A percentile compares a stretch with the other conserved stretches of the same genome.
Evolutionary conservation across 306 rosid genomes (phyloP).

Genomic region (Vicia sativa): DNA sequence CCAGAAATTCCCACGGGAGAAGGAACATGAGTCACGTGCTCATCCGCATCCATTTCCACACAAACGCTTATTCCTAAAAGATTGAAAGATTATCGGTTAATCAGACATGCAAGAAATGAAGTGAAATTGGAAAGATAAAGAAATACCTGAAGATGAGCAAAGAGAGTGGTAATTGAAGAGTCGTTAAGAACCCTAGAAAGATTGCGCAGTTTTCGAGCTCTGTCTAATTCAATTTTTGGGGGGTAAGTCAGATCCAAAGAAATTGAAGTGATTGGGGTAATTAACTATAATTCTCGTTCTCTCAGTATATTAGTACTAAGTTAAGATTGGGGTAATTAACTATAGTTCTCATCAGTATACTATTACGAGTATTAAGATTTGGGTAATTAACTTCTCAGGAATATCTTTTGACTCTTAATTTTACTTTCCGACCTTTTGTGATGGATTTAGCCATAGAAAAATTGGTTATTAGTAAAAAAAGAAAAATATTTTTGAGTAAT

Average conservation of each 20-base stretch:
- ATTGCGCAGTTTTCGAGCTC: neutral
- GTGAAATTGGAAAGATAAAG: neutral
- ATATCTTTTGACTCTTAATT: too few relatives aligned
- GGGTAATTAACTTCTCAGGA: too few relatives aligned
- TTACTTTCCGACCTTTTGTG: too few relatives aligned
- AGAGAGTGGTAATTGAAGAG: neutral
- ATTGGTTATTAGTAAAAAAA: too few relatives aligned
- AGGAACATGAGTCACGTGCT: slow-evolving; percentile 42
- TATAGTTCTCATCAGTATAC: too few relatives aligned
- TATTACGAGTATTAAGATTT: too few relatives aligned
- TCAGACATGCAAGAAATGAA: neutral
- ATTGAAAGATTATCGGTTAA: slow-evolving; percentile 13
- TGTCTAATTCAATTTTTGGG: neutral
- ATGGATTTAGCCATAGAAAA: too few relatives aligned
- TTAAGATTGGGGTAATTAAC: too few relatives aligned
- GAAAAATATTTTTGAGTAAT: too few relatives aligned
- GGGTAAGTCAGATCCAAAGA: neutral
- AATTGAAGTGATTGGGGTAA: too few relatives aligned
- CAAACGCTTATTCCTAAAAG: slow-evolving; percentile 29
- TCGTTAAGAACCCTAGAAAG: neutral
- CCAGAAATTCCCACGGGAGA: slow-evolving; percentile 40
- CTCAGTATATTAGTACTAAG: too few relatives aligned
- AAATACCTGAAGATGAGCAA: neutral
- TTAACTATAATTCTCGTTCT: too few relatives aligned
- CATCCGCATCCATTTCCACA: slow-evolving; percentile 54